phyloP scores from a whole-genome alignment of 345 rosid species.

The Corymbia maculata region DNA sequence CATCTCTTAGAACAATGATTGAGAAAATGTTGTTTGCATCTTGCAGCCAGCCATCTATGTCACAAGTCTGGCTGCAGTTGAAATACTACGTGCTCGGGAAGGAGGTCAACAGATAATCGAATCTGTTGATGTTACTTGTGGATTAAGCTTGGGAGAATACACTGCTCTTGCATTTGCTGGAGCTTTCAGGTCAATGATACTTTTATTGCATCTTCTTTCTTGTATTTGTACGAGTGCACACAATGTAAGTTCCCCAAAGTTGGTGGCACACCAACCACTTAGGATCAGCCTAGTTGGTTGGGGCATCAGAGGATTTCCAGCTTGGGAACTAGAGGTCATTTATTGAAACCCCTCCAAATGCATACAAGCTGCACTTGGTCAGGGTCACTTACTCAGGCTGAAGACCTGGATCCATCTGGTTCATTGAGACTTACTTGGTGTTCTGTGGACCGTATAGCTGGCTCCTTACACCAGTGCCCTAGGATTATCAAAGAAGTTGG shows the following conservation, averaged over 20 bases:
- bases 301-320: not conserved
- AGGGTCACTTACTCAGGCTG: not conserved
- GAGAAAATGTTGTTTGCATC: not conserved
- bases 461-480: not conserved
- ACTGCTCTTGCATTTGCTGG: conserved; percentile 96
- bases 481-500: not conserved
- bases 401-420: not conserved
- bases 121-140: conserved; percentile 91
- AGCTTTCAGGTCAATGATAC: conserved; percentile 57
- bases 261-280: not conserved
- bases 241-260: not conserved
- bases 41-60: conserved; percentile 98
- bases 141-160: conserved; percentile 97
- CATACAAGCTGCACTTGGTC: not conserved
- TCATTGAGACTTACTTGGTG: not conserved
- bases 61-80: conserved; percentile 97
- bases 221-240: not conserved
- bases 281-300: not conserved
- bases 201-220: not conserved
- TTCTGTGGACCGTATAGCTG: not conserved
- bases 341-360: not conserved
- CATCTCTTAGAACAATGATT: not conserved
- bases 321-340: not conserved
- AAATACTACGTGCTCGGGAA: conserved; percentile 72
- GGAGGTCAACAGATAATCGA: conserved; percentile 84